Percentiles rank a stretch among this genome's conserved stretches.
These are phyloP conservation scores for Botrytis pseudocinerea DNA, from an alignment of 2,329 filamentous ascomycete genomes.

Conservation along the genomic window DNA sequence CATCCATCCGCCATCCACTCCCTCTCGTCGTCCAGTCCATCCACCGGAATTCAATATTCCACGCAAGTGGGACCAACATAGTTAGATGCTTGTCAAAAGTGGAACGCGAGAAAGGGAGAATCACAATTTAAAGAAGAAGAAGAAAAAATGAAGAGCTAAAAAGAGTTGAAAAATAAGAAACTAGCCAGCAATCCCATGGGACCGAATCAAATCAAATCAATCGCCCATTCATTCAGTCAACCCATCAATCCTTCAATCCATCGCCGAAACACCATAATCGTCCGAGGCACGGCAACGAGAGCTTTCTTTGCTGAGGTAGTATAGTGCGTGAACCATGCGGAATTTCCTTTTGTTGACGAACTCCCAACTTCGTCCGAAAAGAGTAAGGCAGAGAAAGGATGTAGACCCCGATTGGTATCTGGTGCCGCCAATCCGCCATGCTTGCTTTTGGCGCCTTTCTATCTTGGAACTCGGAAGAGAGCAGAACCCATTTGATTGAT, in stretches of 20 bases:
- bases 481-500: neutral
- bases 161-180: neutral
- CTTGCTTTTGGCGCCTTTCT: neutral
- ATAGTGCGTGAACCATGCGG: neutral
- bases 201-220: neutral
- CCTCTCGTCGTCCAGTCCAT: neutral
- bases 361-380: neutral
- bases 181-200: neutral
- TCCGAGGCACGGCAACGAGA: neutral
- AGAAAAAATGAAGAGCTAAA: neutral
- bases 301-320: too few relatives aligned
- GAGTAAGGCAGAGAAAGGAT: slow-evolving; percentile 4
- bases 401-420: neutral
- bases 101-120: neutral
- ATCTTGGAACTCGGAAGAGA: neutral
- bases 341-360: neutral
- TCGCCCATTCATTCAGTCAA: too few relatives aligned
- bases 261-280: slow-evolving; percentile 1
- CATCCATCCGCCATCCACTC: neutral
- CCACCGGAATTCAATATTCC: slow-evolving; percentile 26
- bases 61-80: neutral
- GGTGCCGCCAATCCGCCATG: slow-evolving; percentile 4
- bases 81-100: neutral
- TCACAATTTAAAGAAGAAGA: neutral
- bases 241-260: neutral